These are phyloP conservation scores for Colletotrichum sp. DNA, from an alignment of 2,329 filamentous ascomycete genomes.

Conservation along the genomic window DNA sequence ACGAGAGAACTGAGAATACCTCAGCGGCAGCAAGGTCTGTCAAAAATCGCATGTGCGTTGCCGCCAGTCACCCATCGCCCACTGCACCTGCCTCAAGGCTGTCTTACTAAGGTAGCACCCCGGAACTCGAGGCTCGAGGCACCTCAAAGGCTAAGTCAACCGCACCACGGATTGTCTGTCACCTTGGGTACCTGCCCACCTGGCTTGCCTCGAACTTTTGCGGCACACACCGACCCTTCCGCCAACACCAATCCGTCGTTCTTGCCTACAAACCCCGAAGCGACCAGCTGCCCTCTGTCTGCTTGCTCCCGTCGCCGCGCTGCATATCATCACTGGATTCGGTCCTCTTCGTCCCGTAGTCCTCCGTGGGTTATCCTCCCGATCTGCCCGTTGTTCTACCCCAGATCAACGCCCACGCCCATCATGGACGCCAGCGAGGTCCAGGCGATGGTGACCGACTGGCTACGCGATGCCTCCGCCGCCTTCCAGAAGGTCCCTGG, in stretches of 20 bases:
- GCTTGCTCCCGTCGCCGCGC: background rate
- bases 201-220: background rate
- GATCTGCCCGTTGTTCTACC: background rate
- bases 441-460: constrained; percentile 57
- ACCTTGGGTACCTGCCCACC: background rate
- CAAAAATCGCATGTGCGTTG: background rate
- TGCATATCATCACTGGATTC: background rate
- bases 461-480: constrained; percentile 57
- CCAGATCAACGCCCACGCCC: background rate
- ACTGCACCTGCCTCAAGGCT: background rate
- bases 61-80: background rate
- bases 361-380: background rate
- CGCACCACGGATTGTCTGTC: background rate
- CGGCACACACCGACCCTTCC: background rate
- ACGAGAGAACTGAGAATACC: background rate
- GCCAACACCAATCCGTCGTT: background rate
- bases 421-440: constrained; percentile 69
- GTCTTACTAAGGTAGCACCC: background rate
- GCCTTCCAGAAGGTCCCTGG: constrained; percentile 91
- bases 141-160: background rate
- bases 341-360: background rate
- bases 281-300: background rate
- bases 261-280: background rate
- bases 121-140: background rate
- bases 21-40: background rate